phyloP scores from a whole-genome alignment of 805 yeast species.

The Yarrowia sp. region DNA sequence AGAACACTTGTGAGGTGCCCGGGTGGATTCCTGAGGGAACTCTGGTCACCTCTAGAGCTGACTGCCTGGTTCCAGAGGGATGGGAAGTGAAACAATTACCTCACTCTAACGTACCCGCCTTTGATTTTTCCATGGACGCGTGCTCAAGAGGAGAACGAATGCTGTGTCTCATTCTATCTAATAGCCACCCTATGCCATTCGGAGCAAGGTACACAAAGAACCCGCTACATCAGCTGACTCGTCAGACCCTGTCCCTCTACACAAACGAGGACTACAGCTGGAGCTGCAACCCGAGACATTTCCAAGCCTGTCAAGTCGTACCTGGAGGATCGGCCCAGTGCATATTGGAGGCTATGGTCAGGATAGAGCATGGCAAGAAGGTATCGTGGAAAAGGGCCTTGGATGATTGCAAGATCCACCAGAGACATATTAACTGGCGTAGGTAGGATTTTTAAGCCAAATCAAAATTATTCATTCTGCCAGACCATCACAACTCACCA shows the following conservation, averaged over 20 bases:
- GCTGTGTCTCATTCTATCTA: not conserved
- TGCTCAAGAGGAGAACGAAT: constrained; percentile 7
- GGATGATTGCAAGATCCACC: not conserved
- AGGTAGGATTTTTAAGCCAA: too few species aligned
- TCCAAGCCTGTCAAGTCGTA: not conserved
- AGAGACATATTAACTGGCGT: not conserved
- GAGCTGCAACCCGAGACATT: not conserved
- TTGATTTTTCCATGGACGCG: not conserved
- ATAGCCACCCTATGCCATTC: not conserved
- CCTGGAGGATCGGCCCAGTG: constrained; percentile 9
- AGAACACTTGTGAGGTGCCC: not conserved
- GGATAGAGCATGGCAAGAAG: not conserved
- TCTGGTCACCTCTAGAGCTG: not conserved
- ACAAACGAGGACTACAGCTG: constrained; percentile 16
- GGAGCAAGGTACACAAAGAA: not conserved
- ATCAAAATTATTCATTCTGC: too few species aligned
- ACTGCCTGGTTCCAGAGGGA: not conserved
- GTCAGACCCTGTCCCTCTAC: constrained; percentile 11
- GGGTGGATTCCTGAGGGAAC: constrained; percentile 3
- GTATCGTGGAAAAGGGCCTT: not conserved
- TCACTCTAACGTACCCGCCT: not conserved
- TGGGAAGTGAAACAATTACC: not conserved
- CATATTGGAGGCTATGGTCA: not conserved
- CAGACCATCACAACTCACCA: too few species aligned
- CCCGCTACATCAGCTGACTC: not conserved